Base-by-base conservation (phyloP, 768 basidiomycete genomes). In the Strobilomyces echinocephalus region DNA sequence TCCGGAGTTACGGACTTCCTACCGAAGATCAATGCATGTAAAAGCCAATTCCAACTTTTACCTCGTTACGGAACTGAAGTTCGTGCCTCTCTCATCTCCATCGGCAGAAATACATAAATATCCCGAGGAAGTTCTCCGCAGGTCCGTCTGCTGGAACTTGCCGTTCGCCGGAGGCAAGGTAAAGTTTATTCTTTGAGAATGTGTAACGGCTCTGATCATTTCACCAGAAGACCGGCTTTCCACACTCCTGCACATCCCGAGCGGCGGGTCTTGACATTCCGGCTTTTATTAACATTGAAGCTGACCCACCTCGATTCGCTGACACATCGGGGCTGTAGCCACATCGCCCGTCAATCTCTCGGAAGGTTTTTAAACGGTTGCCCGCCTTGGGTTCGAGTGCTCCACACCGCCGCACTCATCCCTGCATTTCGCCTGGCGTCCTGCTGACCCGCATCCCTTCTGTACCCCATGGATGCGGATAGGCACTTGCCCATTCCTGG, bases 401-500 rank as follows among this genome's bases (percentile, higher is more conserved):
- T 48, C 52, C 56, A 65, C 55, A 34, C 68, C 49, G n/a, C 59
- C 53, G 50, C 60, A 53, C 65, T 56, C 47, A 54, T 60, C 59
- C 33, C 31, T 26, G 40, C 48, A 52, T 52, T 8, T 38, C 44
- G 57, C 53, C 49, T 21, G 47, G 39, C 28, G 39, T 49, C 51
- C 45, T 36, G 60, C 68, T 71, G 43, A 66, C 51, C 39, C 31
- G 30, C 21, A 26, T 10, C 35, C 49, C 36, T 51, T 47, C 49
- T 8, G 31, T 51, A 50, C 18, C 47, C 30, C 11, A 75, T 75
- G 74, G 73, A 75, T 60, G 67, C 63, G 49, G 69, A 67, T 54
- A 73, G 70, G 58, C 70, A 72, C 44, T 55, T 72, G 55, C 70
- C 67, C 61, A 56, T 60, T 42, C 64, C 68, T 50, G 68, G 62